Evolutionary conservation across 352 stramenopile species (phyloP).

Genomic region (Phytophthora aleatoria): DNA sequence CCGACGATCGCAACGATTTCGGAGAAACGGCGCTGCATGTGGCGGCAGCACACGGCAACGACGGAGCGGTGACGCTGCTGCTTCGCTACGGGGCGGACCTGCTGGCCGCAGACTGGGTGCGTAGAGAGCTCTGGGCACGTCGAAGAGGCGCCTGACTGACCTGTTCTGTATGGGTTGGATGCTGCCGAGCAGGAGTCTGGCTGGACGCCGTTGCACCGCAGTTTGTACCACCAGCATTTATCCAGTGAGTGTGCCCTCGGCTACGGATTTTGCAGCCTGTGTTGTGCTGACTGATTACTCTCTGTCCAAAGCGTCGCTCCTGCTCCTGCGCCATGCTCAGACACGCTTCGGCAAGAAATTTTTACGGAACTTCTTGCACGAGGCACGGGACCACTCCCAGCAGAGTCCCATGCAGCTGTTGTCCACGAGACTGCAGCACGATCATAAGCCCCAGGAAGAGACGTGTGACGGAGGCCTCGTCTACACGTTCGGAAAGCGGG

Average conservation of each 20-base stretch:
- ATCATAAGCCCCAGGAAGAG: constrained; percentile 8
- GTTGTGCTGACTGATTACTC: constrained; percentile 16
- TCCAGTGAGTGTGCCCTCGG: constrained; percentile 50
- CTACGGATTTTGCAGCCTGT: not conserved
- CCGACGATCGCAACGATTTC: constrained; percentile 69
- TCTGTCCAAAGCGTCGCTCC: constrained; percentile 52
- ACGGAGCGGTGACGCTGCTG: constrained; percentile 59
- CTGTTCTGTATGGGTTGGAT: constrained; percentile 12
- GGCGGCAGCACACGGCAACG: constrained; percentile 56
- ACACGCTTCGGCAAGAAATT: constrained; percentile 53
- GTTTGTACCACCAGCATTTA: constrained; percentile 68
- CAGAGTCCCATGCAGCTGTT: constrained; percentile 75
- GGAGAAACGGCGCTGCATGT: constrained; percentile 82
- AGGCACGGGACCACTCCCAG: constrained; percentile 52
- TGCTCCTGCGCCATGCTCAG: constrained; percentile 70
- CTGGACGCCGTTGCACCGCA: constrained; percentile 81
- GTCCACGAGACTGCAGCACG: constrained; percentile 28
- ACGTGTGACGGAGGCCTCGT: constrained; percentile 46
- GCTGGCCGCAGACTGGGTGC: constrained; percentile 63
- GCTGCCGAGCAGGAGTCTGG: constrained; percentile 66
- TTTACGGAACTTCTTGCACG: constrained; percentile 55
- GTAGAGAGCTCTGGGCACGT: constrained; percentile 16
- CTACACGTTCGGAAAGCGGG: constrained; percentile 86
- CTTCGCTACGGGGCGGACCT: constrained; percentile 60
- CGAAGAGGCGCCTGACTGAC: constrained; percentile 13